phyloP scores from a whole-genome alignment of 1,284 basidiomycete species.

The Tausonia pullulans region DNA sequence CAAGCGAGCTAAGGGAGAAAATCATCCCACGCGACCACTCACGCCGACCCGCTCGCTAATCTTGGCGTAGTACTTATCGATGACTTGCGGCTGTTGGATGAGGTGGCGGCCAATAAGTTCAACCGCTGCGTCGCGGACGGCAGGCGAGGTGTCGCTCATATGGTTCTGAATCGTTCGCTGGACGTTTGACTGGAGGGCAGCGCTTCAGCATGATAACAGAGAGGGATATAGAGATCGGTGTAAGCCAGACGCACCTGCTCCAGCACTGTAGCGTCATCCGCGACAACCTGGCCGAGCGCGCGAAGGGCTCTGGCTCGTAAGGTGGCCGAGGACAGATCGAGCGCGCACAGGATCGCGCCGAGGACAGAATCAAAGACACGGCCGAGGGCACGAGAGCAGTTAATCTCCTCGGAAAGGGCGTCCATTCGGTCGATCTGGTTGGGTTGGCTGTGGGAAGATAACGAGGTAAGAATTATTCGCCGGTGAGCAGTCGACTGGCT shows the following conservation, averaged over 20 bases:
- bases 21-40: constrained; percentile 25
- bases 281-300: constrained; percentile 72
- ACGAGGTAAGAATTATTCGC: too few relatives aligned
- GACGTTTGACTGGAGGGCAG: constrained; percentile 49
- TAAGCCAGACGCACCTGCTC: constrained; percentile 45
- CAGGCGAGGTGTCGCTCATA: constrained; percentile 76
- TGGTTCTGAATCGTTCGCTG: constrained; percentile 75
- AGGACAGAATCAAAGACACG: constrained; percentile 70
- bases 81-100: constrained; percentile 70
- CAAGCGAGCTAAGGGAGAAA: background rate
- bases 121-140: constrained; percentile 89
- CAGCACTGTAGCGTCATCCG: constrained; percentile 72
- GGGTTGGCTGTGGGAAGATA: background rate
- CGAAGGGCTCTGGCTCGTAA: constrained; percentile 82
- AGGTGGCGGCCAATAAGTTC: constrained; percentile 93
- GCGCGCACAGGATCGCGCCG: constrained; percentile 56
- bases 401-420: constrained; percentile 58
- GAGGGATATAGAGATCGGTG: background rate
- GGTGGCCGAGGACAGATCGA: constrained; percentile 70
- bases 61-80: constrained; percentile 70
- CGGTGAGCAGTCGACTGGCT: too few relatives aligned
- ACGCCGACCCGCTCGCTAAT: constrained; percentile 81
- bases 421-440: constrained; percentile 38
- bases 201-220: background rate
- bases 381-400: constrained; percentile 57